Evolutionary conservation across 331 rosid species (phyloP).

Genomic region (Pyrus hybrid): DNA sequence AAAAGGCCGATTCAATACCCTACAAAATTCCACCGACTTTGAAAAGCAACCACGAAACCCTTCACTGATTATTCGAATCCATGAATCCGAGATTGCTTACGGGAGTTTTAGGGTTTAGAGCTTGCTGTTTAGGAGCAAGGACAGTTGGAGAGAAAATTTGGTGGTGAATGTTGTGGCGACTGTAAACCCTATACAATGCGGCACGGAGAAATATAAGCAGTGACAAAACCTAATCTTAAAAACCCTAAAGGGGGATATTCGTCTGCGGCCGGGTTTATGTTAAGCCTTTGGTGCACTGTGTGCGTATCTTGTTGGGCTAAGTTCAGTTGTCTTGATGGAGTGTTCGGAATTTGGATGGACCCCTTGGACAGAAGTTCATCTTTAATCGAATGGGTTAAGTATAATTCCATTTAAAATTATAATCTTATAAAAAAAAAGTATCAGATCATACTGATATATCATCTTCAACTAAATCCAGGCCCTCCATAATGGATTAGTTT

Average conservation of each 20-base stretch:
- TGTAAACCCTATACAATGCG: slow-evolving; percentile 34
- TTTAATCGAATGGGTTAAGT: too few species aligned
- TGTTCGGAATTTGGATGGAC: not conserved
- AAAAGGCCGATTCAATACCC: slow-evolving; percentile 14
- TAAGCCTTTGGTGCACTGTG: not conserved
- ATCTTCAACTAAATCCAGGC: rapidly evolving
- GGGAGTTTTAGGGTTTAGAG: not conserved
- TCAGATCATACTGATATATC: too few species aligned
- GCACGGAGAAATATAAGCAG: slow-evolving; percentile 18
- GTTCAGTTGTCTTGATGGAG: too few species aligned
- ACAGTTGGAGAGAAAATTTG: not conserved
- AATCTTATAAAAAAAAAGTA: too few species aligned
- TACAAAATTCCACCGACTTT: slow-evolving; percentile 3
- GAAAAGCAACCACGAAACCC: slow-evolving; percentile 27
- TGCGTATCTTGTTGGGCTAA: too few species aligned
- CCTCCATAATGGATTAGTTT: too few species aligned
- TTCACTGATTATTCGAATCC: slow-evolving; percentile 24
- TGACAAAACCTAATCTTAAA: slow-evolving; percentile 24
- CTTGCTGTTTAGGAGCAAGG: not conserved
- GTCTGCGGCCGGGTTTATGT: not conserved
- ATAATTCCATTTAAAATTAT: too few species aligned
- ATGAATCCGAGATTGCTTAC: not conserved
- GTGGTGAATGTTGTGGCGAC: not conserved
- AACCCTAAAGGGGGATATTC: slow-evolving; percentile 29
- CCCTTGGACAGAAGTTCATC: too few species aligned